Conservation (phyloP, 192 early-diverging fungal genomes). For the Coemansia sp. region DNA sequence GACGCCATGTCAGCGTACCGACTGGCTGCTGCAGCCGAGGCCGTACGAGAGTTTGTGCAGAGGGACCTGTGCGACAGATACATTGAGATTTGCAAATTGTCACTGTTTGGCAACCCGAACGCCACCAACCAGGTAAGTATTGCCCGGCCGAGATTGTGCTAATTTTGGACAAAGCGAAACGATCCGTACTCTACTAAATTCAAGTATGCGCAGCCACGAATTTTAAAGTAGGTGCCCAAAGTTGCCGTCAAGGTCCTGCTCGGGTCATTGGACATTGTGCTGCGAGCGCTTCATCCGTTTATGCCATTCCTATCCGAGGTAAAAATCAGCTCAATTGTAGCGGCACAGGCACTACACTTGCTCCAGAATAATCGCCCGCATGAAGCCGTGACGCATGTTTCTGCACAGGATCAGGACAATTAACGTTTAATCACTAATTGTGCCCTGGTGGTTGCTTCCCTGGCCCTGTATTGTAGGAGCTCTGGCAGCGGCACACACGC, state of each 20-base stretch:
- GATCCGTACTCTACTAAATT: background rate
- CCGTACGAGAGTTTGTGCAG: constrained; percentile 82
- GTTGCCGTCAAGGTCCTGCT: constrained; percentile 38
- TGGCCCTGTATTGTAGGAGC: constrained; percentile 34
- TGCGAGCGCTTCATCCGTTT: constrained; percentile 89
- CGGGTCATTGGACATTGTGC: constrained; percentile 45
- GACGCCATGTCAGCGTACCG: constrained; percentile 65
- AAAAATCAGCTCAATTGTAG: constrained; percentile 14
- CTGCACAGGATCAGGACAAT: constrained; percentile 4
- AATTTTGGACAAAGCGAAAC: background rate
- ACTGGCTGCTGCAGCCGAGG: constrained; percentile 75
- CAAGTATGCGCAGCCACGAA: background rate
- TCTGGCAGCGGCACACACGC: constrained; percentile 48
- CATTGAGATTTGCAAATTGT: constrained; percentile 81
- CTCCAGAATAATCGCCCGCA: background rate
- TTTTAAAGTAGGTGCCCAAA: constrained; percentile 27
- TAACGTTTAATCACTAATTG: background rate
- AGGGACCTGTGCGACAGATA: constrained; percentile 95
- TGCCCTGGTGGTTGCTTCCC: background rate
- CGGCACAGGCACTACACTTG: background rate
- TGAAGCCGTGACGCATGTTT: background rate
- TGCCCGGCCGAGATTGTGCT: background rate
- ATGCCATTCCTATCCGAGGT: constrained; percentile 98
- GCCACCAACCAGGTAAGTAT: constrained; percentile 56
- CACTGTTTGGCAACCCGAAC: constrained; percentile 62